phyloP scores from a whole-genome alignment of 2,329 filamentous ascomycete genomes.

The Colletotrichum ledebouriae region DNA sequence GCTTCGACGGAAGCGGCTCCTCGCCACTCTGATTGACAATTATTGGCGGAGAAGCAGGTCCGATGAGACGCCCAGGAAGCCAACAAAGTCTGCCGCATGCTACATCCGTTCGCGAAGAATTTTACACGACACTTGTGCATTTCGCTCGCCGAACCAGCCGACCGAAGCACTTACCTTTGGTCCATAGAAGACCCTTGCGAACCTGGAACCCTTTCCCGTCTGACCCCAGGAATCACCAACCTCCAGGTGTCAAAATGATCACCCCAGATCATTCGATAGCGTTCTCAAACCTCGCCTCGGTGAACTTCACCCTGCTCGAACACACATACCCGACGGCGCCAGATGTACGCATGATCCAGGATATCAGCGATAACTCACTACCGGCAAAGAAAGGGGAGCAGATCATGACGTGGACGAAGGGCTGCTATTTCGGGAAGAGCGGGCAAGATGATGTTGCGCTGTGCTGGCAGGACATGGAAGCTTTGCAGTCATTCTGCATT shows the following conservation, averaged over 20 bases:
- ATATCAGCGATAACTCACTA: background rate
- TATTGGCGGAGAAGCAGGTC: background rate
- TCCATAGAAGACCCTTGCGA: background rate
- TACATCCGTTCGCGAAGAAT: background rate
- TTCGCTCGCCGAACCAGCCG: background rate
- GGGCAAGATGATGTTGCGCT: constrained; percentile 23
- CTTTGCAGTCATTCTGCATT: constrained; percentile 33
- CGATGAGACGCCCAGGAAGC: background rate
- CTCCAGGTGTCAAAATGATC: constrained; percentile 22
- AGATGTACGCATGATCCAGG: constrained; percentile 16
- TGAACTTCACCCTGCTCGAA: constrained; percentile 19
- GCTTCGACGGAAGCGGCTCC: constrained; percentile 11
- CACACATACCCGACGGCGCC: constrained; percentile 18
- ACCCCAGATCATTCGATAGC: constrained; percentile 28
- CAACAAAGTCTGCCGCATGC: background rate
- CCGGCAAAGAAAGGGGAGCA: background rate
- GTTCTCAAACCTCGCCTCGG: constrained; percentile 30
- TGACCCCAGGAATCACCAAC: background rate
- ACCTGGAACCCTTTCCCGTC: background rate
- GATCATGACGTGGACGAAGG: constrained; percentile 32
- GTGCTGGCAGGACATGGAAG: constrained; percentile 39
- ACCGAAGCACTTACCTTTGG: background rate
- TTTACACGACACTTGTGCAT: background rate
- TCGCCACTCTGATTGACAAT: constrained; percentile 7
- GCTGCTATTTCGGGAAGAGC: constrained; percentile 38